These are phyloP conservation scores for Pelargonium citronellum DNA, from an alignment of 441 rosid genomes.

Conservation along the genomic window DNA sequence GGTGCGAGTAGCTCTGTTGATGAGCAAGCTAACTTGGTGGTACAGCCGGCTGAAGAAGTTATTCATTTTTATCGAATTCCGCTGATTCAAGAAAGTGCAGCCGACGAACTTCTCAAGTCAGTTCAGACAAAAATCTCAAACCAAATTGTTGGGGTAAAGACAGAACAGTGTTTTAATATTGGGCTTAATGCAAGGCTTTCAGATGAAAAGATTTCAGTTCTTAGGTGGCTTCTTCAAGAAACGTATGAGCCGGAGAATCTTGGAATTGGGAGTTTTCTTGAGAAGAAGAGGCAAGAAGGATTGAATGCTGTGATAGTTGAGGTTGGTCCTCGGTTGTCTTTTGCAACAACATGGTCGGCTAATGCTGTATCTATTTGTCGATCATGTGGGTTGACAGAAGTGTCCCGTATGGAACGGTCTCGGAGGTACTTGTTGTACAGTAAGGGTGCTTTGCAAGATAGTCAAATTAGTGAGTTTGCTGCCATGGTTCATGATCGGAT, in stretches of 20 bases:
- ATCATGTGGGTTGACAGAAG: slow-evolving; percentile 75
- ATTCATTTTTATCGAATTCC: slow-evolving; percentile 76
- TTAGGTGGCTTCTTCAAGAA: slow-evolving; percentile 84
- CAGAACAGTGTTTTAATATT: slow-evolving; percentile 81
- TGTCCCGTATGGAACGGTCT: slow-evolving; percentile 75
- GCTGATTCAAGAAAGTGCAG: slow-evolving; percentile 67
- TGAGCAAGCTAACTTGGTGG: slow-evolving; percentile 37
- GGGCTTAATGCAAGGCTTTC: slow-evolving; percentile 47
- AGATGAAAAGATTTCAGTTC: slow-evolving; percentile 45
- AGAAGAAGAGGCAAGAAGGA: slow-evolving; percentile 62
- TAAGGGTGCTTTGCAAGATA: slow-evolving; percentile 47
- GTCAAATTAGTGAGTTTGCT: slow-evolving; percentile 57
- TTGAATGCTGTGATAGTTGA: slow-evolving; percentile 54
- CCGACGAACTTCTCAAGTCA: slow-evolving; percentile 52
- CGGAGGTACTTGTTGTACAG: slow-evolving; percentile 73
- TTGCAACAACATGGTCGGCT: slow-evolving; percentile 90
- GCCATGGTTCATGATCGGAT: slow-evolving; percentile 83
- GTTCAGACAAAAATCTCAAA: slow-evolving; percentile 57
- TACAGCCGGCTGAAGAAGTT: slow-evolving; percentile 50
- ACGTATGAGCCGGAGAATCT: slow-evolving; percentile 88
- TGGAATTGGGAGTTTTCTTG: slow-evolving; percentile 69
- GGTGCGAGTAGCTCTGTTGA: slow-evolving; percentile 34
- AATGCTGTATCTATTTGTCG: slow-evolving; percentile 82
- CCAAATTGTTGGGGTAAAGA: slow-evolving; percentile 65
- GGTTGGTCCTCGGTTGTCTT: slow-evolving; percentile 91